Base-by-base conservation (phyloP, 1,284 basidiomycete genomes). In the Tremellales sp. region DNA sequence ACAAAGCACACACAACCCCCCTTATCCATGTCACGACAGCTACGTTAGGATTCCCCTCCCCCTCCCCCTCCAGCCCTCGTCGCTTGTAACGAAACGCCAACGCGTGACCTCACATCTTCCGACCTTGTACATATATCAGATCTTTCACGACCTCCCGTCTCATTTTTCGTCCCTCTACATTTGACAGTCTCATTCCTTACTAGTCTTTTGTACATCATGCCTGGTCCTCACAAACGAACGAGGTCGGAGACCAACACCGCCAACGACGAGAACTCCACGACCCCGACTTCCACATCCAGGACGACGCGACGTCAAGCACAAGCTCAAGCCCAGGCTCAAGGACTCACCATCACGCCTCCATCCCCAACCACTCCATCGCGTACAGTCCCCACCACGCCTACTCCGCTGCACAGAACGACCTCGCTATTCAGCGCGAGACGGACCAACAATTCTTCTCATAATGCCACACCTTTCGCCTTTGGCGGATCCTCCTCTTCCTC, bases 181-280 rank as follows among this genome's bases (percentile, higher is more conserved):
- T n/a, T n/a, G n/a, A n/a, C n/a, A n/a, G n/a, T n/a, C n/a, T 26
- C 13, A 26, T 39, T 44, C 45, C 26, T n/a, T 29, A 7, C 7
- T 23, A 23, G 26, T 39, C 15, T 24, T 25, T 27, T 40, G 33
- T 39, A 33, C 39, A 48, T 19, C 43, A 58, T 58, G 59, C 45
- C 57, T 27, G 52, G 45, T 31, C 29, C 52, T 23, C 48, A 49
- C 35, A 61, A 61, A 42, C 50, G 58, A 19, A 46, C 57, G 24
- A 46, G 58, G 29, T 49, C 33, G 15, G 33, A 17, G 15, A 36
- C 33, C 33, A 36, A 15, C 29, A 31, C 8, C 29, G 29, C 8
- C 8, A 31, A 31, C 33, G 33, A 36, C 33, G 33, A 36, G 13
- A 36, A 36, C 19, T 8, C 29, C 8, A 5, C 33, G 4, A 6